These are phyloP conservation scores for Fimicolochytrium jonesii DNA, from an alignment of 192 early-diverging fungal genomes.

Conservation along the genomic window DNA sequence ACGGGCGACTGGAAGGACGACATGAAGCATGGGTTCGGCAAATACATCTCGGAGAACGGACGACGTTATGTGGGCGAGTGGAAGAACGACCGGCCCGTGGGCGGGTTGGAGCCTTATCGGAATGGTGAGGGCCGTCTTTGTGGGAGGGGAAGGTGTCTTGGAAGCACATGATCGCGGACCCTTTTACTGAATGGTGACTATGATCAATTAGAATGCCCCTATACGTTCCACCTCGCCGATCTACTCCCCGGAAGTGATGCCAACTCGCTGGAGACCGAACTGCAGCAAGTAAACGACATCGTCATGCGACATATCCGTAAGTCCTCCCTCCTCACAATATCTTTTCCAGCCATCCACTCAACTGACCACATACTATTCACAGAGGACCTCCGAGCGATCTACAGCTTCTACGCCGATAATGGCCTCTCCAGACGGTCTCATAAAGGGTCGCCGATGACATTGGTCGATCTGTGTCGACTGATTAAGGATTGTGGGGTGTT, in stretches of 20 bases:
- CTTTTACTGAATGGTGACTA: too few relatives aligned
- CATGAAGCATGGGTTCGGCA: constrained; percentile 45
- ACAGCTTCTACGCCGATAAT: constrained; percentile 29
- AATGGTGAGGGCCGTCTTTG: constrained; percentile 43
- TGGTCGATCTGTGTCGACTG: constrained; percentile 39
- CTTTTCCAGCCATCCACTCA: too few relatives aligned
- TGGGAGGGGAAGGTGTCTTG: too few relatives aligned
- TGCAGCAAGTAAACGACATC: constrained; percentile 38
- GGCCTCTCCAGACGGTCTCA: too few relatives aligned
- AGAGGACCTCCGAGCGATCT: constrained; percentile 37
- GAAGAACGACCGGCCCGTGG: constrained; percentile 33
- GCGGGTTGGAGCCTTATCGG: constrained; percentile 21
- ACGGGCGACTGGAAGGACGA: constrained; percentile 53
- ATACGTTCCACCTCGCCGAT: constrained; percentile 31
- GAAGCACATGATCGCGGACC: too few relatives aligned
- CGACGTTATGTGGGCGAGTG: constrained; percentile 44
- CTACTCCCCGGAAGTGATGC: constrained; percentile 9
- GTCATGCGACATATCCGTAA: constrained; percentile 39
- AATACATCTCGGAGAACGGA: constrained; percentile 44
- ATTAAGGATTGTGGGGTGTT: constrained; percentile 31
- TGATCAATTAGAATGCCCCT: constrained; percentile 30
- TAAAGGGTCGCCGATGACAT: constrained; percentile 22
- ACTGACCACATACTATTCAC: too few relatives aligned
- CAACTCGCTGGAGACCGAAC: constrained; percentile 16
- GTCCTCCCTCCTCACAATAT: background rate